These are phyloP conservation scores for Oryza australiensis DNA, from an alignment of 176 grass and related monocot species.

Conservation along the genomic window DNA sequence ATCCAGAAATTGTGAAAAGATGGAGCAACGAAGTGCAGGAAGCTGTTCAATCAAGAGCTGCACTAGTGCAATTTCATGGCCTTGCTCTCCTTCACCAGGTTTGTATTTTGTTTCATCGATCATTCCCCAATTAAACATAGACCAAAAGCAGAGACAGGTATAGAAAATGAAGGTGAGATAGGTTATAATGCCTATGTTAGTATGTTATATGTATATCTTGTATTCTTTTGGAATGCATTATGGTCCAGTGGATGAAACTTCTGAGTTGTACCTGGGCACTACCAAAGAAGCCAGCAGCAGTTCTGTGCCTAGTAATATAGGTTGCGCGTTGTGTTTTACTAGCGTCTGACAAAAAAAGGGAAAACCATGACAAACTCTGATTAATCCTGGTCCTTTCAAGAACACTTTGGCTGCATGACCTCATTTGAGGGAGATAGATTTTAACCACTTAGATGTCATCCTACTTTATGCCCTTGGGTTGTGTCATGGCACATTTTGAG, in stretches of 20 bases:
- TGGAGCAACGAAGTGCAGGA: conserved; percentile 99
- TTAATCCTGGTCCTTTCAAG: not conserved
- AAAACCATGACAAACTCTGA: not conserved
- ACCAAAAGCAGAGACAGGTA: conserved; percentile 2
- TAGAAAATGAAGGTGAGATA: not conserved
- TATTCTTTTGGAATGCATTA: not conserved
- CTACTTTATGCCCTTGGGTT: too few species aligned
- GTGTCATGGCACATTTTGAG: too few species aligned
- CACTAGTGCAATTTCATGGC: conserved; percentile 96
- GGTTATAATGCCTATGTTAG: conserved; percentile 2
- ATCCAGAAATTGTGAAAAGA: conserved; percentile 92
- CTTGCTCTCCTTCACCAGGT: conserved; percentile 97
- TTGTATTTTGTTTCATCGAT: conserved; percentile 2
- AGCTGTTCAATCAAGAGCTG: conserved; percentile 93
- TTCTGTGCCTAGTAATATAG: not conserved
- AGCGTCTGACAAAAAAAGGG: not conserved
- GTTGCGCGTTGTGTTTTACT: not conserved
- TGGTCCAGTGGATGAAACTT: not conserved
- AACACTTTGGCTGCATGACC: not conserved
- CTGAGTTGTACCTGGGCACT: not conserved
- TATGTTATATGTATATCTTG: not conserved
- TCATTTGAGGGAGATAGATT: not conserved
- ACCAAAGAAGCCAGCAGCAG: not conserved
- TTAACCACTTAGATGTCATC: not conserved
- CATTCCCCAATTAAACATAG: not conserved